A percentile compares a stretch with the other conserved stretches of the same genome.
These are phyloP conservation scores for Harringtonia lauricola DNA, from an alignment of 2,329 filamentous ascomycete genomes.

Conservation along the genomic window DNA sequence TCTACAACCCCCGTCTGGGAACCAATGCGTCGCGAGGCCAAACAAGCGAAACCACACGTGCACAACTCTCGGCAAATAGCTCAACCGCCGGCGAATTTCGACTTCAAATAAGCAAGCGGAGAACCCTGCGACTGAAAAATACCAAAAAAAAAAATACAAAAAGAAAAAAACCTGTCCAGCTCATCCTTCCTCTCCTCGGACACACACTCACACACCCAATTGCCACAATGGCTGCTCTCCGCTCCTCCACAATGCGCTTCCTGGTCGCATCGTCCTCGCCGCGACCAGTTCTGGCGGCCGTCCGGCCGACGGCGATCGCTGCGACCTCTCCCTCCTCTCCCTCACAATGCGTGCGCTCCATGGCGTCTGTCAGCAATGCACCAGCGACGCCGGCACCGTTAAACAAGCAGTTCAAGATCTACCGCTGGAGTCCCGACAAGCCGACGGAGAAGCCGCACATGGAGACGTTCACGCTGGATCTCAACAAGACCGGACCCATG, in stretches of 20 bases:
- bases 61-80: background rate
- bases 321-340: conserved; percentile 18
- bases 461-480: conserved; percentile 88
- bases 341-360: conserved; percentile 31
- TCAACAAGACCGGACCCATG: conserved; percentile 99
- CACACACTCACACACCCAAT: background rate
- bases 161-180: too few species aligned
- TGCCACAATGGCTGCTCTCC: conserved; percentile 48
- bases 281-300: conserved; percentile 6
- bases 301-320: conserved; percentile 21
- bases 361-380: conserved; percentile 43
- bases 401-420: conserved; percentile 95
- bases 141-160: too few species aligned
- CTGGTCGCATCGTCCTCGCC: conserved; percentile 30
- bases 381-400: conserved; percentile 49
- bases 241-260: conserved; percentile 42
- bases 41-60: too few species aligned
- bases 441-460: conserved; percentile 89
- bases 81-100: background rate
- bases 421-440: conserved; percentile 94
- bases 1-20: background rate
- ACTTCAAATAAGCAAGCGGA: too few species aligned
- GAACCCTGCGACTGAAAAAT: too few species aligned
- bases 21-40: background rate
- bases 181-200: background rate